Evolutionary conservation across 176 grass and related monocot species (phyloP).

Genomic region (Paspalum vaginatum): DNA sequence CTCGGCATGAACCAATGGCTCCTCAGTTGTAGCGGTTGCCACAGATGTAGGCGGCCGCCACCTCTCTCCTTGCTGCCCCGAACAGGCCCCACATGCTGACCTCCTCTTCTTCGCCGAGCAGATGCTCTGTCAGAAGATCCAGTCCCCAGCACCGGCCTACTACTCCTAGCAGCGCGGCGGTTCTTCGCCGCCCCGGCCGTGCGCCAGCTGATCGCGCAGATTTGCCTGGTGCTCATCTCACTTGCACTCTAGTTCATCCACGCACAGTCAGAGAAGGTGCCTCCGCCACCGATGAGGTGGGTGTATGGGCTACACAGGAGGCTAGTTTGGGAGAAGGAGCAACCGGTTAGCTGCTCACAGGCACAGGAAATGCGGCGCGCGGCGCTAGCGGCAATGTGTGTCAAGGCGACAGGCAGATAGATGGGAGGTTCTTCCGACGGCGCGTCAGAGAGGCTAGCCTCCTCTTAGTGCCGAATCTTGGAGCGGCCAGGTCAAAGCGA

Average conservation of each 20-base stretch:
- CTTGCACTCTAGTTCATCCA: conserved; percentile 79
- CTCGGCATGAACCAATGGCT: conserved; percentile 51
- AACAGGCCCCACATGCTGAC: conserved; percentile 50
- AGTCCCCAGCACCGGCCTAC: conserved; percentile 34
- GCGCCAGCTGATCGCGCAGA: conserved; percentile 82
- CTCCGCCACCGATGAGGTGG: too few relatives aligned
- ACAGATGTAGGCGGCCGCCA: conserved; percentile 38
- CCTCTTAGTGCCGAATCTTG: too few relatives aligned
- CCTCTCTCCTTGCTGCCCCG: conserved; percentile 38
- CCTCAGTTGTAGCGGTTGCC: conserved; percentile 47
- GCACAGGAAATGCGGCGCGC: too few relatives aligned
- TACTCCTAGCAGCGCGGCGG: conserved; percentile 61
- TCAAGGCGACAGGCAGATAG: too few relatives aligned
- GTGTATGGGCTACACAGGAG: too few relatives aligned
- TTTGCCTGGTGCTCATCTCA: conserved; percentile 78
- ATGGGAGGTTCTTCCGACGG: too few relatives aligned
- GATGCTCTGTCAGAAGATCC: conserved; percentile 74
- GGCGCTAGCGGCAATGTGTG: too few relatives aligned
- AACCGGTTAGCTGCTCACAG: too few relatives aligned
- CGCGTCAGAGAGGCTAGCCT: too few relatives aligned
- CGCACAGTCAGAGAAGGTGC: conserved; percentile 53
- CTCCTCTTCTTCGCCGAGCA: conserved; percentile 53
- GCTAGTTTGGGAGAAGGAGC: too few relatives aligned
- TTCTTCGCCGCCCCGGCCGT: conserved; percentile 64
- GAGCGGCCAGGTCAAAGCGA: too few relatives aligned